Conservation (phyloP, 2,329 filamentous ascomycete genomes). For the Juglanconis oblonga region DNA sequence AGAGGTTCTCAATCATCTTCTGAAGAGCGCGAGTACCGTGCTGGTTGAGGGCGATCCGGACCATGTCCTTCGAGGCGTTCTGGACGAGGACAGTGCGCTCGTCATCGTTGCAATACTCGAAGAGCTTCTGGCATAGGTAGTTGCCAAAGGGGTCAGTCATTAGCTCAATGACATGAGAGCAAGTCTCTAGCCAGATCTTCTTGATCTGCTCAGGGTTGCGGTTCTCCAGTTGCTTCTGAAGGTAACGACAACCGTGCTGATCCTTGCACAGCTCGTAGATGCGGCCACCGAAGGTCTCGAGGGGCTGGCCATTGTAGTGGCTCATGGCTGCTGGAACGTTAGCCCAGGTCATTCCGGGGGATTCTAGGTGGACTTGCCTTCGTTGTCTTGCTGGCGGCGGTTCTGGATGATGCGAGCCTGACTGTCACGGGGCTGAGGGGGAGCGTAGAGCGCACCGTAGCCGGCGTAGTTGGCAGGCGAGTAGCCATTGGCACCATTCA, state of each 20-base stretch:
- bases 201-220: conserved; percentile 78
- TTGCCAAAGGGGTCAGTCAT: conserved; percentile 99
- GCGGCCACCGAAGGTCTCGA: conserved; percentile 77
- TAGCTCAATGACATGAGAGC: conserved; percentile 89
- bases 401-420: conserved; percentile 73
- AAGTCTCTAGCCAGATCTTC: conserved; percentile 92
- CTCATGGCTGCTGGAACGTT: conserved; percentile 56
- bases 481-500: conserved; percentile 51
- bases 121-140: conserved; percentile 96
- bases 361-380: conserved; percentile 48
- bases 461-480: conserved; percentile 55
- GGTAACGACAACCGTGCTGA: conserved; percentile 93
- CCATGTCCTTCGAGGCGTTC: conserved; percentile 83
- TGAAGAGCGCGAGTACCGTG: conserved; percentile 94
- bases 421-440: conserved; percentile 59
- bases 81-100: conserved; percentile 91
- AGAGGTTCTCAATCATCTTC: conserved; percentile 97
- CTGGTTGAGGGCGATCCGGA: conserved; percentile 92
- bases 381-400: conserved; percentile 70
- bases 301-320: conserved; percentile 77
- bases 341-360: conserved; percentile 23
- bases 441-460: conserved; percentile 51
- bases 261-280: conserved; percentile 95
- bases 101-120: conserved; percentile 92
- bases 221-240: conserved; percentile 97